Conservation (phyloP, 805 yeast species). For the Metschnikowia shivogae region DNA sequence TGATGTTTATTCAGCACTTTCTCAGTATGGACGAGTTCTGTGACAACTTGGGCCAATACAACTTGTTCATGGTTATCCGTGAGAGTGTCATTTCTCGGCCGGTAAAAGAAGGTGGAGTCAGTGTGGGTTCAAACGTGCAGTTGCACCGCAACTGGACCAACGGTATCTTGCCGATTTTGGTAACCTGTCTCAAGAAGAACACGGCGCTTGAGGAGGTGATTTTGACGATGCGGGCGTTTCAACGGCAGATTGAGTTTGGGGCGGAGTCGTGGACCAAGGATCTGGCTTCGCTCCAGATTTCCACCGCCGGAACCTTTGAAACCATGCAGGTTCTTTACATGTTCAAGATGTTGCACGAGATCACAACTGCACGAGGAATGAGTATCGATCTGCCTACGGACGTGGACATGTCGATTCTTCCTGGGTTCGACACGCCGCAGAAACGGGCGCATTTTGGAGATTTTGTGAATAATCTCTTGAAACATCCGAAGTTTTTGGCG, state of each 20-base stretch:
- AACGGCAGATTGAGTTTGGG: constrained; percentile 60
- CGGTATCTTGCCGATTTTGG: constrained; percentile 68
- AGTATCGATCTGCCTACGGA: constrained; percentile 11
- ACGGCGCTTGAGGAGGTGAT: constrained; percentile 64
- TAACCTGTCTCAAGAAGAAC: constrained; percentile 56
- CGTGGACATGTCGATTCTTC: constrained; percentile 36
- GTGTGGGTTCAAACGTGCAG: constrained; percentile 48
- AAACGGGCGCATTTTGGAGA: constrained; percentile 58
- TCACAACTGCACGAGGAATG: constrained; percentile 51
- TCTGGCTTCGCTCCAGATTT: constrained; percentile 38
- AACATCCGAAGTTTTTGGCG: constrained; percentile 81
- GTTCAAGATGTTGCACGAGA: constrained; percentile 50
- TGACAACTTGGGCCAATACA: constrained; percentile 57
- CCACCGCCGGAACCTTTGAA: constrained; percentile 35
- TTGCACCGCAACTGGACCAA: constrained; percentile 82
- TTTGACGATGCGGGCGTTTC: constrained; percentile 57
- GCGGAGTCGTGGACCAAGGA: constrained; percentile 66
- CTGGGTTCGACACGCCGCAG: constrained; percentile 58
- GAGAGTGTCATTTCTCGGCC: constrained; percentile 70
- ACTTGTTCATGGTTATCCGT: constrained; percentile 59
- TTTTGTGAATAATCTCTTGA: constrained; percentile 65
- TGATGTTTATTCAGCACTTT: constrained; percentile 67
- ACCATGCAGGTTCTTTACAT: constrained; percentile 60
- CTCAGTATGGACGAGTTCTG: constrained; percentile 60
- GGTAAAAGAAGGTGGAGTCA: constrained; percentile 63